These are phyloP conservation scores for Stemphylium vesicarium DNA, from an alignment of 2,329 filamentous ascomycete genomes.

Conservation along the genomic window DNA sequence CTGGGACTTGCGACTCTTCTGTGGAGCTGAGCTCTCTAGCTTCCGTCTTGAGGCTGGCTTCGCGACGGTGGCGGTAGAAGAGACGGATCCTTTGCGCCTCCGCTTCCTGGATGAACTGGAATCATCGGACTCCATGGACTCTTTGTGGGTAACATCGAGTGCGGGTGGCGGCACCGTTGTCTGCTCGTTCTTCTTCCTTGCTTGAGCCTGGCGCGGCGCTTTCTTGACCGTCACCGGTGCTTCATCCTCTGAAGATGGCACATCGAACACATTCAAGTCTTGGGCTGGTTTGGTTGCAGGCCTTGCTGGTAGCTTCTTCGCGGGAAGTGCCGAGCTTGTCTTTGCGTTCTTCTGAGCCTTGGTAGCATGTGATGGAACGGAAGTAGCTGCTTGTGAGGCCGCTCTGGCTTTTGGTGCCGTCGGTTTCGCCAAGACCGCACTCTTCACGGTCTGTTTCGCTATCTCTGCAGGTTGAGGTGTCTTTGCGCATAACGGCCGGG, in stretches of 20 bases:
- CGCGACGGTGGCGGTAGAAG: slow-evolving; percentile 16
- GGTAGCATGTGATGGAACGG: slow-evolving; percentile 4
- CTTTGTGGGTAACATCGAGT: slow-evolving; percentile 12
- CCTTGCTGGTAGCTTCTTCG: slow-evolving; percentile 13
- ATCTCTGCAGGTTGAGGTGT: slow-evolving; percentile 17
- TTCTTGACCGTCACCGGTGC: slow-evolving; percentile 21
- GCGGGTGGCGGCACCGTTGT: neutral
- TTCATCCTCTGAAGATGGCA: slow-evolving; percentile 38
- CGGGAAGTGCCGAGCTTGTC: neutral
- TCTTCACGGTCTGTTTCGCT: slow-evolving; percentile 1
- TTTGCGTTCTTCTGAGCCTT: slow-evolving; percentile 16
- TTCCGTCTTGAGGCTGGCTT: slow-evolving; percentile 14
- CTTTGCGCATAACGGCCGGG: slow-evolving; percentile 14
- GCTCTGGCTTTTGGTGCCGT: slow-evolving; percentile 19
- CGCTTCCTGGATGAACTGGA: slow-evolving; percentile 40
- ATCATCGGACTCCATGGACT: slow-evolving; percentile 32
- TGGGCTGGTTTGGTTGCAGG: slow-evolving; percentile 5
- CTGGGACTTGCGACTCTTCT: slow-evolving; percentile 34
- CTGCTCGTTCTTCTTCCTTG: slow-evolving; percentile 14
- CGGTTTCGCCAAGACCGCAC: slow-evolving; percentile 3
- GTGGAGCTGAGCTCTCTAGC: slow-evolving; percentile 15
- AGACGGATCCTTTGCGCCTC: slow-evolving; percentile 35
- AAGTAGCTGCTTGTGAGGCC: slow-evolving; percentile 22
- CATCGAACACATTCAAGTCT: slow-evolving; percentile 30
- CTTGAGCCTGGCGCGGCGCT: slow-evolving; percentile 20